A percentile compares a stretch with the other conserved stretches of the same genome.
Conservation (phyloP, 306 rosid genomes). For the Sesbania bispinosa region DNA sequence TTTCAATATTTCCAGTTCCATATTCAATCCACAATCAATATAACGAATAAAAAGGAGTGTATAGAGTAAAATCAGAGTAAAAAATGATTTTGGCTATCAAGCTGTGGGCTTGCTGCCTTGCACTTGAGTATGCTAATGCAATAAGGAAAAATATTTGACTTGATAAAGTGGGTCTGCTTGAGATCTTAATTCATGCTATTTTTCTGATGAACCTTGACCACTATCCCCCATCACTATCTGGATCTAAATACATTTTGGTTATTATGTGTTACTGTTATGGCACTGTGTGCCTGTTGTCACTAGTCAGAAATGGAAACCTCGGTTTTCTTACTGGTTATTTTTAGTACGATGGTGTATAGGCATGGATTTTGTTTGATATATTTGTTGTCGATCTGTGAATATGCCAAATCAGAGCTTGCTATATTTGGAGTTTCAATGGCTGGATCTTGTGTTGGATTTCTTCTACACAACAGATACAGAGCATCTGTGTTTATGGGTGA, state of each 20-base stretch:
- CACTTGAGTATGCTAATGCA: background rate
- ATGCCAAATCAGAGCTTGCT: conserved; percentile 67
- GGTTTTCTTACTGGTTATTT: conserved; percentile 6
- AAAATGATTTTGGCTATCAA: background rate
- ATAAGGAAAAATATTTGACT: conserved; percentile 10
- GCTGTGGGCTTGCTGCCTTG: conserved; percentile 3
- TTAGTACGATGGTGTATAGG: background rate
- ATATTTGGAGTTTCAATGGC: conserved; percentile 99
- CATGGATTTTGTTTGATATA: background rate
- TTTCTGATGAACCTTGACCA: conserved; percentile 1
- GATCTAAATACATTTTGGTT: conserved; percentile 12
- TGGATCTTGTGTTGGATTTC: conserved; percentile 98
- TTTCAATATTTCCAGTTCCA: background rate
- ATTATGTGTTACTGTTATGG: background rate
- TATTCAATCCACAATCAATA: background rate
- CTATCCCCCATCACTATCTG: conserved; percentile 1
- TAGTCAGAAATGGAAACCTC: background rate
- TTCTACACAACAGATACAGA: conserved; percentile 82
- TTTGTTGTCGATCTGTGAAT: conserved; percentile 14
- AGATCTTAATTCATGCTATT: conserved; percentile 14
- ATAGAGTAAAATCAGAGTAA: no score
- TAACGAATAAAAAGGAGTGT: background rate
- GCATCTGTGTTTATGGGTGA: conserved; percentile 92
- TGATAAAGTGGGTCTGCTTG: background rate
- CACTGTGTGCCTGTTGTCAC: conserved; percentile 12